Evolutionary conservation across 495 filamentous ascomycete genomes (phyloP).

Genomic region (Neurospora sublineolata): DNA sequence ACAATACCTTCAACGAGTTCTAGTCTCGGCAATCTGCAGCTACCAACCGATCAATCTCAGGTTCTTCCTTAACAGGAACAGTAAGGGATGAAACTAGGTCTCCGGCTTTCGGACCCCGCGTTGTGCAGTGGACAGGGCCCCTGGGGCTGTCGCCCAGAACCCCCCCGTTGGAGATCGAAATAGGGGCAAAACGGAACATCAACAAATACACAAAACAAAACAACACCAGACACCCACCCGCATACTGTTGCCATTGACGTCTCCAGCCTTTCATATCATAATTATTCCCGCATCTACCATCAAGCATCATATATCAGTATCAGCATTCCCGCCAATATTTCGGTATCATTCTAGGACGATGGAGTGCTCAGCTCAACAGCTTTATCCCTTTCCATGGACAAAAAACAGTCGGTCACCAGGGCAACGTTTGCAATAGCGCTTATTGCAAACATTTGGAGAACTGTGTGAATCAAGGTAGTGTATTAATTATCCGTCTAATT

Average conservation of each 20-base stretch:
- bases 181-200: background rate
- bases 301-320: background rate
- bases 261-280: background rate
- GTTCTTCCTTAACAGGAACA: background rate
- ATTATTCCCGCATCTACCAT: too few species aligned
- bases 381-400: background rate
- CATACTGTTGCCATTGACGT: background rate
- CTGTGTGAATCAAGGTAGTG: background rate
- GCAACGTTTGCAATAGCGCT: background rate
- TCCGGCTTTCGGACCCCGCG: background rate
- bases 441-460: background rate
- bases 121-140: background rate
- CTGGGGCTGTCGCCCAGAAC: background rate
- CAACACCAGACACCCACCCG: background rate
- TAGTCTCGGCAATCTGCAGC: background rate
- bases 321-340: background rate
- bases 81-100: background rate
- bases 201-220: background rate
- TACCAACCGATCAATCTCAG: background rate
- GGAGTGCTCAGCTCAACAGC: background rate
- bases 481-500: background rate
- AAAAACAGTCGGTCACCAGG: background rate
- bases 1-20: background rate
- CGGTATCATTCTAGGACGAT: background rate
- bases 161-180: background rate